These are phyloP conservation scores for Lactarius deliciosus DNA, from an alignment of 768 basidiomycete genomes.

Conservation along the genomic window DNA sequence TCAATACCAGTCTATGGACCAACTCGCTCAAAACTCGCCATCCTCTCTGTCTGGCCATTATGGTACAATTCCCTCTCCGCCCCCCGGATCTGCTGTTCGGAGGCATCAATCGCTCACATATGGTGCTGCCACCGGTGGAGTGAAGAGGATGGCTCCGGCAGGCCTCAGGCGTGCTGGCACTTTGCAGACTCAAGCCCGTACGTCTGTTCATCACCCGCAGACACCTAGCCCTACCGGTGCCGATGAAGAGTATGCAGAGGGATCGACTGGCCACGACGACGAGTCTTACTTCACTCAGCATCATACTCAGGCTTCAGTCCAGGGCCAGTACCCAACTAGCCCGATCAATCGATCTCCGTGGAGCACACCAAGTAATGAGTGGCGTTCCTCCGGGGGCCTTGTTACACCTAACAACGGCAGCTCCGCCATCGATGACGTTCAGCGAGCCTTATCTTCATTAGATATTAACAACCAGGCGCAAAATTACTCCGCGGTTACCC, in stretches of 20 bases:
- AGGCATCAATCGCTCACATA: constrained; percentile 80
- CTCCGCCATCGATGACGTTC: constrained; percentile 67
- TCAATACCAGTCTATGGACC: constrained; percentile 53
- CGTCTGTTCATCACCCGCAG: constrained; percentile 39
- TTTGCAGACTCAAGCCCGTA: constrained; percentile 50
- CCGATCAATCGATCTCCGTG: constrained; percentile 68
- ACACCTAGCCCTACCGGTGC: constrained; percentile 51
- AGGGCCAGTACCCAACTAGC: constrained; percentile 46
- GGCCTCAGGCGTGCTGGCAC: constrained; percentile 78
- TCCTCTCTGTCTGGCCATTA: constrained; percentile 70
- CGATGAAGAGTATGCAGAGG: constrained; percentile 61
- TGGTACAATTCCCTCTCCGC: constrained; percentile 61
- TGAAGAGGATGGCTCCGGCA: constrained; percentile 46
- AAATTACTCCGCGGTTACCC: constrained; percentile 35
- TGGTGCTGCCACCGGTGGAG: constrained; percentile 53
- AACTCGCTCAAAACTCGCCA: constrained; percentile 45
- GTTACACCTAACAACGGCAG: constrained; percentile 34
- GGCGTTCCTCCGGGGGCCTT: constrained; percentile 47
- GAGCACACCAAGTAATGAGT: constrained; percentile 57
- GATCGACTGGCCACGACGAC: constrained; percentile 55
- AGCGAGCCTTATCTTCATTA: constrained; percentile 67
- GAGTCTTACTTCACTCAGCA: constrained; percentile 48
- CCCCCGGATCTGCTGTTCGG: constrained; percentile 56
- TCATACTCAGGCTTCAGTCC: constrained; percentile 32
- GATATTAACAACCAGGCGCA: constrained; percentile 50